Conservation (phyloP, 345 rosid species). For the Aquilaria sinensis region DNA sequence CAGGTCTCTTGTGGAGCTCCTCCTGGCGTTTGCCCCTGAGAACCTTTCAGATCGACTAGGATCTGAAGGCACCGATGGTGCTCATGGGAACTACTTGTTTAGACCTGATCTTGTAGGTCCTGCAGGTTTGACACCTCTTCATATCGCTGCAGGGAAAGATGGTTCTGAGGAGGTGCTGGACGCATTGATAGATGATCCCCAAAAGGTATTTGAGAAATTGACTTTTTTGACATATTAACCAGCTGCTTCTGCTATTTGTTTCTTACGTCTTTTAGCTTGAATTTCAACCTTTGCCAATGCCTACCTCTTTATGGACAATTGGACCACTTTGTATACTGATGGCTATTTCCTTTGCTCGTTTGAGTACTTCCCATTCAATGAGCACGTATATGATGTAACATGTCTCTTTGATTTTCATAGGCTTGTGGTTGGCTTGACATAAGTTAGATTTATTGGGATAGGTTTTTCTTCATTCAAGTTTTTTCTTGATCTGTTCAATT, state of each 20-base stretch:
- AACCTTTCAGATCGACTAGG: slow-evolving; percentile 18
- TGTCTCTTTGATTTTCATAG: too few relatives aligned
- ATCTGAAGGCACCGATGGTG: slow-evolving; percentile 19
- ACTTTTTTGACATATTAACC: not conserved
- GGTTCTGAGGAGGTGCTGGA: slow-evolving; percentile 87
- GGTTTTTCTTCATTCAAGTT: too few relatives aligned
- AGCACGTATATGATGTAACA: too few relatives aligned
- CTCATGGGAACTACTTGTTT: slow-evolving; percentile 37
- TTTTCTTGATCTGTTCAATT: too few relatives aligned
- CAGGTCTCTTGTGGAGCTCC: slow-evolving; percentile 70
- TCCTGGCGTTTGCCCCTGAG: slow-evolving; percentile 61
- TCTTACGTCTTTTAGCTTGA: slow-evolving; percentile 4
- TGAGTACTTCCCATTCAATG: too few relatives aligned
- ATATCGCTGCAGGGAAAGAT: slow-evolving; percentile 99
- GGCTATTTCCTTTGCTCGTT: too few relatives aligned
- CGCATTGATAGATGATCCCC: slow-evolving; percentile 80
- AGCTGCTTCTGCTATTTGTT: not conserved
- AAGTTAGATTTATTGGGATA: too few relatives aligned
- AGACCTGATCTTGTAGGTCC: slow-evolving; percentile 89
- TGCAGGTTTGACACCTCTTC: slow-evolving; percentile 96
- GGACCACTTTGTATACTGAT: too few relatives aligned
- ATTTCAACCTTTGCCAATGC: slow-evolving; percentile 5
- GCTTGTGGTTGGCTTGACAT: too few relatives aligned
- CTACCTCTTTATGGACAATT: not conserved
- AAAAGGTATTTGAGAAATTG: slow-evolving; percentile 49